Evolutionary conservation across 2,329 filamentous ascomycete genomes (phyloP).

Genomic region (Aspergillus sp.): DNA sequence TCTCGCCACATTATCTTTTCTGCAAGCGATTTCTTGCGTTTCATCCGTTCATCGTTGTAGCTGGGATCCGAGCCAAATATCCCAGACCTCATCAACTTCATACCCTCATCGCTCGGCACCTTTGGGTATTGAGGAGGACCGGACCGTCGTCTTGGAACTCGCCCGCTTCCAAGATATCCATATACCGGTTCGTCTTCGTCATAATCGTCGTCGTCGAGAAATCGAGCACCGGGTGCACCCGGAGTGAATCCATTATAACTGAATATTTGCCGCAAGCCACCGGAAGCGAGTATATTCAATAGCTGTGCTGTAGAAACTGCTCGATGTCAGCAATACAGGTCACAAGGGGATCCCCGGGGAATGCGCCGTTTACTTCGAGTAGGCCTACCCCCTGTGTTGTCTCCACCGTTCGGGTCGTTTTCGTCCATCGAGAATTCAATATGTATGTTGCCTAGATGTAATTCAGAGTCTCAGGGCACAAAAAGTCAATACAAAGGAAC

Average conservation of each 20-base stretch:
- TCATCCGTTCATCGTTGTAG: constrained; percentile 54
- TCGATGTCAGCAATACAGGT: neutral
- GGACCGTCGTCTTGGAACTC: constrained; percentile 45
- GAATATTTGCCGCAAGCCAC: constrained; percentile 59
- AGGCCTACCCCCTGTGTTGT: constrained; percentile 18
- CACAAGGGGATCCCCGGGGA: neutral
- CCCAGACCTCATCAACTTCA: constrained; percentile 79
- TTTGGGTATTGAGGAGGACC: constrained; percentile 70
- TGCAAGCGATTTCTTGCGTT: constrained; percentile 65
- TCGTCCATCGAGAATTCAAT: constrained; percentile 37
- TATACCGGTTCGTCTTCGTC: constrained; percentile 28
- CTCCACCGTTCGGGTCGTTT: constrained; percentile 23
- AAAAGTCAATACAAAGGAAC: neutral
- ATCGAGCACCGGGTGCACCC: constrained; percentile 22
- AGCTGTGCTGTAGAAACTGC: constrained; percentile 50
- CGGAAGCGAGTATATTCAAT: constrained; percentile 58
- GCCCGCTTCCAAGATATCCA: constrained; percentile 46
- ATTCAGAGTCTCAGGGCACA: constrained; percentile 19
- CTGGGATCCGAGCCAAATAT: constrained; percentile 73
- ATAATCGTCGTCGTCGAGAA: constrained; percentile 38
- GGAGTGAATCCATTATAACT: constrained; percentile 37
- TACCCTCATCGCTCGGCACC: constrained; percentile 78
- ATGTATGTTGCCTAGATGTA: constrained; percentile 31
- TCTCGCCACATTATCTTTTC: constrained; percentile 80
- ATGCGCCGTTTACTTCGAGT: constrained; percentile 28